A percentile compares a stretch with the other conserved stretches of the same genome.
phyloP scores from a whole-genome alignment of 2,329 filamentous ascomycete species.

The Westerdykella sp. region DNA sequence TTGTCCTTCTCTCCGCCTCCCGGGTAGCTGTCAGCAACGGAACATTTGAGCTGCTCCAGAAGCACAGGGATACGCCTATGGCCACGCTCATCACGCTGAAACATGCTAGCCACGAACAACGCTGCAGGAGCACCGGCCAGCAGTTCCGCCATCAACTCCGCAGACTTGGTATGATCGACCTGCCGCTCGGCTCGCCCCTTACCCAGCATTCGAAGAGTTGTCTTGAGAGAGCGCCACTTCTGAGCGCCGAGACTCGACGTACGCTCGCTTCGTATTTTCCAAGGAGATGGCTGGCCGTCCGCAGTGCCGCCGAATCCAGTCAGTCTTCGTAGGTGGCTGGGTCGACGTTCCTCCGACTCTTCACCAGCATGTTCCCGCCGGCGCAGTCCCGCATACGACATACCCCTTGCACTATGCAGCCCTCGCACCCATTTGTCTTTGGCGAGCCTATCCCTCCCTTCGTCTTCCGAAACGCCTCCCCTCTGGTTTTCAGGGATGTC shows the following conservation, averaged over 20 bases:
- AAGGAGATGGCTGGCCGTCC: constrained; percentile 38
- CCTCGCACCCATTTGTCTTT: constrained; percentile 44
- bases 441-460: constrained; percentile 44
- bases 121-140: constrained; percentile 89
- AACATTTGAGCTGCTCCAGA: constrained; percentile 87
- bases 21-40: constrained; percentile 67
- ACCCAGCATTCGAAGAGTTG: constrained; percentile 70
- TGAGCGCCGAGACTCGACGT: constrained; percentile 54
- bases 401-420: constrained; percentile 42
- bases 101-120: constrained; percentile 93
- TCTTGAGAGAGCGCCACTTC: constrained; percentile 90
- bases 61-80: constrained; percentile 93
- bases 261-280: constrained; percentile 42
- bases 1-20: constrained; percentile 52
- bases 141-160: constrained; percentile 91
- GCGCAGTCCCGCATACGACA: constrained; percentile 41
- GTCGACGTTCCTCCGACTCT: constrained; percentile 35
- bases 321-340: constrained; percentile 42
- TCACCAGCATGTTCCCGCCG: constrained; percentile 30
- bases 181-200: constrained; percentile 73
- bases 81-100: constrained; percentile 92
- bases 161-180: constrained; percentile 90
- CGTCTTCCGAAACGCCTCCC: constrained; percentile 47
- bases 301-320: constrained; percentile 41
- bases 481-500: constrained; percentile 44